Percentiles rank a stretch among this genome's conserved stretches.
phyloP scores from a whole-genome alignment of 2,329 filamentous ascomycete species.

The Alternaria gansuensis region DNA sequence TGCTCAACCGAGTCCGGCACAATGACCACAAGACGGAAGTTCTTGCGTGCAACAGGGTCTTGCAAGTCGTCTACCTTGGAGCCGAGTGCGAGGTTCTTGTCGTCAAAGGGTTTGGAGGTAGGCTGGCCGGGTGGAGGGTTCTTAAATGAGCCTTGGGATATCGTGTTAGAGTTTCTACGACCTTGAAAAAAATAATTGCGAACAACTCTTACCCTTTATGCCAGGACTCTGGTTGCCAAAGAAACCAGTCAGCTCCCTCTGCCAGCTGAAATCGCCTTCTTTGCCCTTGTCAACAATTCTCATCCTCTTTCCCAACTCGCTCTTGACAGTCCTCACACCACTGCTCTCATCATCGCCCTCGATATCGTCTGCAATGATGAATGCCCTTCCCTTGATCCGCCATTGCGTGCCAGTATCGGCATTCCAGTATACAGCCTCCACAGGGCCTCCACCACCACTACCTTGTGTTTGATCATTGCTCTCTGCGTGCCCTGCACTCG shows the following conservation, averaged over 20 bases:
- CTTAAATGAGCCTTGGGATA: constrained; percentile 68
- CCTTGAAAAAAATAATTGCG: neutral
- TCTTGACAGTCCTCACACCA: constrained; percentile 67
- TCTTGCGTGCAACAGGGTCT: constrained; percentile 73
- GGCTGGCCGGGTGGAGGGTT: constrained; percentile 62
- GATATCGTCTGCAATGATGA: constrained; percentile 75
- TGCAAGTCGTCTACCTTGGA: constrained; percentile 75
- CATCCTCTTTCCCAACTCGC: constrained; percentile 70
- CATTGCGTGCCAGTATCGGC: constrained; percentile 78
- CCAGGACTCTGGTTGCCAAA: constrained; percentile 87
- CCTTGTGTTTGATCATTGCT: constrained; percentile 56
- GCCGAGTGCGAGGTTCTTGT: constrained; percentile 58
- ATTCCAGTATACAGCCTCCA: constrained; percentile 89
- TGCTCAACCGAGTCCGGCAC: constrained; percentile 79
- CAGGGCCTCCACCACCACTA: constrained; percentile 70
- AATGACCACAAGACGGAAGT: constrained; percentile 90
- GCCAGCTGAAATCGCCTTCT: constrained; percentile 75
- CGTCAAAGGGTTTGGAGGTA: constrained; percentile 57
- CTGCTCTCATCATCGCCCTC: constrained; percentile 63
- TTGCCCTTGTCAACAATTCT: constrained; percentile 59
- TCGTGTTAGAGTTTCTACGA: neutral
- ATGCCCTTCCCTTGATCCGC: constrained; percentile 80
- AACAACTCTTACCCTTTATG: constrained; percentile 69
- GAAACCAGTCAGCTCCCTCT: constrained; percentile 79
- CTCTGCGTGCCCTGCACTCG: constrained; percentile 58